Base-by-base conservation (phyloP, 2,329 filamentous ascomycete genomes). In the Beauveria sp. region DNA sequence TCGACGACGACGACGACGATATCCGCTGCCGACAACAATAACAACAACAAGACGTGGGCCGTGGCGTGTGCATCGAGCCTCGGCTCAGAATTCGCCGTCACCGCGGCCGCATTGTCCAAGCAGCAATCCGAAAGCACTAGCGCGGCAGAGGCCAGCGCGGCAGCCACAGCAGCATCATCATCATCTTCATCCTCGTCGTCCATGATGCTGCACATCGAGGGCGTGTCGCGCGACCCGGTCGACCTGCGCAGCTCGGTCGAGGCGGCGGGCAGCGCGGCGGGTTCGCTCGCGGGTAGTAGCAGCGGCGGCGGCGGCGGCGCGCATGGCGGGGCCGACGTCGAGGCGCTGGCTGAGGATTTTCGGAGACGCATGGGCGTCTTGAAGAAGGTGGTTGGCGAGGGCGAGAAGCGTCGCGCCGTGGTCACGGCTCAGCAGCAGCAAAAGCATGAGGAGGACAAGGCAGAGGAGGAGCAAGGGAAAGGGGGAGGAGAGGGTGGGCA, bases 31-130 rank as follows among this genome's bases (percentile, higher is more conserved):
- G 48, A 16, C 3, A 26, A 64, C 65, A 68, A 16, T 55, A 24
- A 6, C 26, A 14, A 68, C n/a, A 69, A 79, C 73, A 75, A 16
- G 69, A 72, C 8, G 74, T 84, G 82, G 73, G 73, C 75, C 28
- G 83, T 98, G 1, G 77, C 83, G 0, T 85, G 84, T 62, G 88
- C 90, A 1, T 85, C 88, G 48, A 92, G 88, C 64, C 76, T 97
- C 14, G 89, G 85, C 9, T 77, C 87, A 0, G 83, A 88, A 55
- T 98, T 93, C 87, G 83, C 85, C 52, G 77, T 85, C 50, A 79
- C 79, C 1, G 74, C 74, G 50, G 74, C 80, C 16, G 74, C 72
- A 58, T 69, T 85, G 49, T 66, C 70, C 16, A 74, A 74, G 22
- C 78, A 74, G 54, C 78, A 80, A 67, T 76, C 75, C 58, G 74